A percentile compares a stretch with the other conserved stretches of the same genome.
Conservation (phyloP, 169 alveolate genomes). For the Babesia gibsoni region DNA sequence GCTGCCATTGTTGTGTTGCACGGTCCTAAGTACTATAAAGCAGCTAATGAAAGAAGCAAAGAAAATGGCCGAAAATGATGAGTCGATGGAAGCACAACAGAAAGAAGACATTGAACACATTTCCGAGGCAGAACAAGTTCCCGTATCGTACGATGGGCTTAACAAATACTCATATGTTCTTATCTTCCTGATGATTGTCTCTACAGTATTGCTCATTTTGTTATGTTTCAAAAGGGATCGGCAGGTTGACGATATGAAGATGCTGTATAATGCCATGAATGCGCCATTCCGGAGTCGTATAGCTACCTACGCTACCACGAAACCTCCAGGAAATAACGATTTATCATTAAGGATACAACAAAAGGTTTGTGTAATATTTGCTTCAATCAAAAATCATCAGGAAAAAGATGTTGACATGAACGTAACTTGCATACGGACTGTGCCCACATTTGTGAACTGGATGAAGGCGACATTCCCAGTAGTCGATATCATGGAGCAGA, state of each 20-base stretch:
- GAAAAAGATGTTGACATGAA: background rate
- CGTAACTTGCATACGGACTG: background rate
- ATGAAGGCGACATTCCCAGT: background rate
- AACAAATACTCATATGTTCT: background rate
- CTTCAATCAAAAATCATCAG: background rate
- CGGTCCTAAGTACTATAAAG: conserved; percentile 11
- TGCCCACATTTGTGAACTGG: background rate
- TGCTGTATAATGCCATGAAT: background rate
- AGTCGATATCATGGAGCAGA: background rate
- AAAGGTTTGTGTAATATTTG: background rate
- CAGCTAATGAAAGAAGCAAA: background rate
- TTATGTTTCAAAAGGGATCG: background rate
- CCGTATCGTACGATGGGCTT: no score
- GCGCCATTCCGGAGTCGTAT: background rate
- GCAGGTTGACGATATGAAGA: background rate
- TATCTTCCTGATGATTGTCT: background rate
- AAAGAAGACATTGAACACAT: background rate
- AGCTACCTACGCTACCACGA: background rate
- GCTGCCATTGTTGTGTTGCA: conserved; percentile 42
- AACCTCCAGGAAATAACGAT: background rate
- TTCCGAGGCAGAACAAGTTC: no score
- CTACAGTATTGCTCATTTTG: background rate
- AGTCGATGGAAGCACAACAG: background rate
- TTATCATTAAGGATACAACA: background rate
- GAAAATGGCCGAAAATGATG: background rate